Conservation (phyloP, 179 eudicot species). For the Actinidia arguta region DNA sequence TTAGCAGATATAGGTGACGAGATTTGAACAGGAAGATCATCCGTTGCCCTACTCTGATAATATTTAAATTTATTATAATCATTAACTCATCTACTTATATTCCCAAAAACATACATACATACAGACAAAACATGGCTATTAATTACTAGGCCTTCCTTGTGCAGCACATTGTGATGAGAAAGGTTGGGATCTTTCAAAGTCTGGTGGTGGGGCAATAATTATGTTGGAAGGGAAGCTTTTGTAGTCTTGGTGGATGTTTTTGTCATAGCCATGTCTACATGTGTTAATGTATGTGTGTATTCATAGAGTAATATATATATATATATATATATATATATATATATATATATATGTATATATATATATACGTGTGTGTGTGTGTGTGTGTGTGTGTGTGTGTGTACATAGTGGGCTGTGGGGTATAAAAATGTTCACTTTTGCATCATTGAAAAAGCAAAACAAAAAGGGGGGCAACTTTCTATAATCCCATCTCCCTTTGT, state of each 20-base stretch:
- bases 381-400: too few relatives aligned
- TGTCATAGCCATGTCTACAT: conserved; percentile 17
- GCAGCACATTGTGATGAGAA: conserved; percentile 18
- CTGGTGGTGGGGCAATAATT: background rate
- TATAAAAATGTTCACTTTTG: background rate
- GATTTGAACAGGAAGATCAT: too few relatives aligned
- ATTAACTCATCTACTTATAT: too few relatives aligned
- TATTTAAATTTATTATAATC: too few relatives aligned
- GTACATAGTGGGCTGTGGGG: conserved; percentile 19
- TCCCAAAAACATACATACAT: too few relatives aligned
- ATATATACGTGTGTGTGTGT: background rate
- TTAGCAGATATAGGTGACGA: too few relatives aligned
- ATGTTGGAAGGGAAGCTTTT: conserved; percentile 17
- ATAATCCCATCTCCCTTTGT: conserved; percentile 11
- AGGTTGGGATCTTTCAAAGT: background rate
- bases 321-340: background rate
- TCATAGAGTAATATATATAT: background rate
- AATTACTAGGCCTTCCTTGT: background rate
- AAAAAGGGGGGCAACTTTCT: conserved; percentile 25
- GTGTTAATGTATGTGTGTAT: background rate
- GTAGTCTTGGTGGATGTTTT: conserved; percentile 9
- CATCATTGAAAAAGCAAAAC: background rate
- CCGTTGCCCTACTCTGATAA: too few relatives aligned
- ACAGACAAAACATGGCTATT: background rate
- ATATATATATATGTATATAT: background rate